phyloP scores from a whole-genome alignment of 2,329 filamentous ascomycete genomes.

The Exophiala calicioides region DNA sequence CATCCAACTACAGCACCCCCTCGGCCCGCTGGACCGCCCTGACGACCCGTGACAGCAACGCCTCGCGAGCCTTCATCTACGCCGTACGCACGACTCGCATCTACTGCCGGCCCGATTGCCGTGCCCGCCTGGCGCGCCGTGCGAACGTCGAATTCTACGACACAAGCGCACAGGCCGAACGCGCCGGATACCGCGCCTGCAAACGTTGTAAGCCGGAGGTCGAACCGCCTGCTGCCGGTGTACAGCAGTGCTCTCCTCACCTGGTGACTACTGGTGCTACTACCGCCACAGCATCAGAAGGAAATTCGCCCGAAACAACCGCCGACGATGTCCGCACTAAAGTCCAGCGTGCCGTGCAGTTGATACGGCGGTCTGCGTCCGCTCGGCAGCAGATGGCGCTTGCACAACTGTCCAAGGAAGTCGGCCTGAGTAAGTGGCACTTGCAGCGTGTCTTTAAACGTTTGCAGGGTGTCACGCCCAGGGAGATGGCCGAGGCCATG shows the following conservation, averaged over 20 bases:
- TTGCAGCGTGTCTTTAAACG: conserved; percentile 59
- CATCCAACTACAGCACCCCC: conserved; percentile 11
- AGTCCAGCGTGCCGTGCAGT: conserved; percentile 6
- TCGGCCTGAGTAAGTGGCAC: conserved; percentile 53
- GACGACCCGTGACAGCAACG: conserved; percentile 45
- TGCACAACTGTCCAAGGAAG: conserved; percentile 49
- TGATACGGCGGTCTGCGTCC: conserved; percentile 6
- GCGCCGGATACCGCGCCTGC: conserved; percentile 56
- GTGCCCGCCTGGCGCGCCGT: conserved; percentile 59
- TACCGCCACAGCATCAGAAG: not conserved
- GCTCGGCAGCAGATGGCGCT: conserved; percentile 40
- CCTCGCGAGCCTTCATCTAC: conserved; percentile 55
- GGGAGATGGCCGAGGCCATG: conserved; percentile 33
- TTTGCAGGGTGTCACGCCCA: conserved; percentile 53
- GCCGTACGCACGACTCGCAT: conserved; percentile 58
- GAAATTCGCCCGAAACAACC: not conserved
- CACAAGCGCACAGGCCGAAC: conserved; percentile 48
- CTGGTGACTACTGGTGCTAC: not conserved
- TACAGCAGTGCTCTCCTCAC: not conserved
- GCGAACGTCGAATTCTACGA: conserved; percentile 59
- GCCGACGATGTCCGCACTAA: conserved; percentile 12
- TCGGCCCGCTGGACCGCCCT: conserved; percentile 47
- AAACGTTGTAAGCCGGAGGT: conserved; percentile 55
- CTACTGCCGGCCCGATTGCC: conserved; percentile 59
- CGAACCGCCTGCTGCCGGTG: not conserved